Evolutionary conservation across 2,329 filamentous ascomycete species (phyloP), one percentile per base, ranked within the genome.

Genomic region (Fusarium sp.): DNA sequence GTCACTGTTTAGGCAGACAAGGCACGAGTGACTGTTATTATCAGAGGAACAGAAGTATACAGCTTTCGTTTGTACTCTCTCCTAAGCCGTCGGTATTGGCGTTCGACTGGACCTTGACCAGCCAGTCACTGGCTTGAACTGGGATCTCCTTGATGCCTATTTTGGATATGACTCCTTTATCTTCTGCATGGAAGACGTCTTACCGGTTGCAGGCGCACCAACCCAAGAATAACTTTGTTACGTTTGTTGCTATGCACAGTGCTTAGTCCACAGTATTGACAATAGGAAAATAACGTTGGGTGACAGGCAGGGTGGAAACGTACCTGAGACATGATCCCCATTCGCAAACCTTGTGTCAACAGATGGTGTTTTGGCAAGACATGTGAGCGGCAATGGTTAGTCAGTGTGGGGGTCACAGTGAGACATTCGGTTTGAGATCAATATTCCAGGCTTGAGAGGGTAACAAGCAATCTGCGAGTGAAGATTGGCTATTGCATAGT

Each of bases 241-340:
- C 27, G 58, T 62, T 66, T 55, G 27, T 7, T 58, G 25, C 59
- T 48, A 53, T 68, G 49, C 57, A 57, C 53, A 66, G 59, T 41
- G 25, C 30, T 32, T 20, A 48, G 12, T 23, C 18, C 16, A 56
- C 40, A 30, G 48, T 51, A 40, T 46, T 41, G 41, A 60, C 51
- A 54, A 61, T 28, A 42, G 37, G 20, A 25, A 32, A 27, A 34
- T 53, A 30, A 53, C 25, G 34, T 51, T n/a, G 20, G 56, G 42
- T 25, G 55, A 57, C 41, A 42, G 57, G 46, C 48, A 43, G 58
- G 49, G 20, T 40, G 45, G 56, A 64, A 48, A 46, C 58, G 37
- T 58, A 68, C 65, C 72, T 74, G 55, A 72, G 72, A 74, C 68
- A 66, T 54, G 37, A 51, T 59, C 60, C 56, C 55, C 16, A 64